Evolutionary conservation across 192 early-diverging fungal genomes (phyloP).

Genomic region (Dissophora globulifera): DNA sequence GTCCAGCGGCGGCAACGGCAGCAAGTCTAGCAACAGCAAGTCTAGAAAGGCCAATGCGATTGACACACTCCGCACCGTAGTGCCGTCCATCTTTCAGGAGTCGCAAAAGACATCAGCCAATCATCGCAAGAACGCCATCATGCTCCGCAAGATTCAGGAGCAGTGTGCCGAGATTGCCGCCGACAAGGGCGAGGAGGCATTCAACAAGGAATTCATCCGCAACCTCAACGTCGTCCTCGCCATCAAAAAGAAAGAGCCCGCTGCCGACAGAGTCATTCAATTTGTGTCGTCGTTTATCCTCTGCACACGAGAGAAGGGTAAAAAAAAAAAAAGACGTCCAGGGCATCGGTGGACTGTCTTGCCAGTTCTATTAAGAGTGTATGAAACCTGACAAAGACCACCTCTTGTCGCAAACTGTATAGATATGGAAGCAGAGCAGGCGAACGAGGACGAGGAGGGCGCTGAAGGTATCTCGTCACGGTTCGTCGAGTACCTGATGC

Average conservation of each 20-base stretch:
- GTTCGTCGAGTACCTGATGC: slow-evolving; percentile 78
- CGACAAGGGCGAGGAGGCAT: slow-evolving; percentile 67
- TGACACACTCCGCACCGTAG: slow-evolving; percentile 52
- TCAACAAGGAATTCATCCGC: slow-evolving; percentile 81
- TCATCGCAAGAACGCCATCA: slow-evolving; percentile 78
- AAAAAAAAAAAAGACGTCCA: too few species aligned
- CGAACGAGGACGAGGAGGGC: slow-evolving; percentile 53
- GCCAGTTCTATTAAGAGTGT: too few species aligned
- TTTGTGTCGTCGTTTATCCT: slow-evolving; percentile 82
- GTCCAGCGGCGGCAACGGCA: too few species aligned
- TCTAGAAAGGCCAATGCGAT: slow-evolving; percentile 54
- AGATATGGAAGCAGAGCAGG: slow-evolving; percentile 39
- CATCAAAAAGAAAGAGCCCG: slow-evolving; percentile 76
- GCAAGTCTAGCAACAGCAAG: slow-evolving; percentile 1
- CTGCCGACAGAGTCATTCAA: slow-evolving; percentile 76
- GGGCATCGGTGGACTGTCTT: too few species aligned
- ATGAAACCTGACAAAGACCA: neutral
- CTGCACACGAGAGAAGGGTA: slow-evolving; percentile 73
- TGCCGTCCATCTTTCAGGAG: slow-evolving; percentile 82
- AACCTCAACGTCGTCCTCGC: slow-evolving; percentile 83
- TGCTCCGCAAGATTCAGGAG: slow-evolving; percentile 78
- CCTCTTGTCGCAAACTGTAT: neutral
- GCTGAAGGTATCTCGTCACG: slow-evolving; percentile 68
- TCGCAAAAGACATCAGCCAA: slow-evolving; percentile 71
- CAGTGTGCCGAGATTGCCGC: slow-evolving; percentile 58